These are phyloP conservation scores for Boletus rex-veris DNA, from an alignment of 768 basidiomycete species.

Conservation along the genomic window DNA sequence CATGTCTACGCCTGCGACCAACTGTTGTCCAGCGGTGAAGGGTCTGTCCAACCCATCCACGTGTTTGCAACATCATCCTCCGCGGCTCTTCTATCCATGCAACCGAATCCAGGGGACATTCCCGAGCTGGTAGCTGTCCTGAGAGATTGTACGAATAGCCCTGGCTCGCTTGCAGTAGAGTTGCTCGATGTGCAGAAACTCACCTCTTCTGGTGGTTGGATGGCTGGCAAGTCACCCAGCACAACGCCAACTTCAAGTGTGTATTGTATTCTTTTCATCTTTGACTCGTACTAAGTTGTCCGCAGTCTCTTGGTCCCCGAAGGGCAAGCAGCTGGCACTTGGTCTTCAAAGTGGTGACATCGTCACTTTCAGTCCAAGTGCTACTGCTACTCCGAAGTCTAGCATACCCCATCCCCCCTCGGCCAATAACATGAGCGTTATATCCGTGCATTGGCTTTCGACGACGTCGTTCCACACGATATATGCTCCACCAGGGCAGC, in stretches of 20 bases:
- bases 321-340: slow-evolving; percentile 80
- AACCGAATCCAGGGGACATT: slow-evolving; percentile 61
- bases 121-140: slow-evolving; percentile 60
- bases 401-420: slow-evolving; percentile 57
- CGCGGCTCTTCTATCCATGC: slow-evolving; percentile 49
- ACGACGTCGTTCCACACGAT: slow-evolving; percentile 65
- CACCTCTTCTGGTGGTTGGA: slow-evolving; percentile 47
- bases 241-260: slow-evolving; percentile 57
- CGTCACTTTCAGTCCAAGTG: slow-evolving; percentile 58
- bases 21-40: slow-evolving; percentile 46
- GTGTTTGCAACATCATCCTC: slow-evolving; percentile 43
- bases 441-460: slow-evolving; percentile 65
- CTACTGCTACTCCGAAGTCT: slow-evolving; percentile 51
- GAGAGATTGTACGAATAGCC: slow-evolving; percentile 32
- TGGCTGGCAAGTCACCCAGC: slow-evolving; percentile 45
- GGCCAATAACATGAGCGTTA: slow-evolving; percentile 40
- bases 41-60: slow-evolving; percentile 45
- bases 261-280: slow-evolving; percentile 22
- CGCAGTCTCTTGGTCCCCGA: slow-evolving; percentile 80
- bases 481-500: slow-evolving; percentile 47
- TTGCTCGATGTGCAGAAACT: slow-evolving; percentile 57
- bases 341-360: slow-evolving; percentile 70
- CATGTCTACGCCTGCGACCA: slow-evolving; percentile 54
- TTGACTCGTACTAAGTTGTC: slow-evolving; percentile 6
- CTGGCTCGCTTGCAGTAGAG: slow-evolving; percentile 48